Conservation (phyloP, 495 filamentous ascomycete genomes). For the Chaetomidium leptoderma region DNA sequence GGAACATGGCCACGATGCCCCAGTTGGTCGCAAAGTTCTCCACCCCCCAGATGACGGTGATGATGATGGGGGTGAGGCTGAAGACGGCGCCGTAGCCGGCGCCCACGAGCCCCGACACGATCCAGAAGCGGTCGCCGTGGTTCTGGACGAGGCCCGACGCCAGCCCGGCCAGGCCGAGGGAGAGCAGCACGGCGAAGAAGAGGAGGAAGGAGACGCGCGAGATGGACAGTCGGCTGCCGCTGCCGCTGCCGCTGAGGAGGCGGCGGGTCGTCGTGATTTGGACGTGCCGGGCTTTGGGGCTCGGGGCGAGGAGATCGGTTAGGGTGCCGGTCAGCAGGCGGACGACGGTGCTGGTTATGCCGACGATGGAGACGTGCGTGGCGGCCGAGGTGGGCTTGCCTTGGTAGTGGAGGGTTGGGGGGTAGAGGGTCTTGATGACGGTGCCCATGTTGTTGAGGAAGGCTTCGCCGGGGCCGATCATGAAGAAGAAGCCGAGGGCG, state of each 20-base stretch:
- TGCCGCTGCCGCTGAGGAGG: neutral
- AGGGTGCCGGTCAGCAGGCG: conserved; percentile 80
- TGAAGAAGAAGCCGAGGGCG: conserved; percentile 85
- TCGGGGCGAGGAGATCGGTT: conserved; percentile 81
- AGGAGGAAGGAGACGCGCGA: conserved; percentile 80
- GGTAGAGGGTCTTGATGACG: conserved; percentile 79
- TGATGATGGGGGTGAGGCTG: conserved; percentile 81
- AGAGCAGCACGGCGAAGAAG: conserved; percentile 66
- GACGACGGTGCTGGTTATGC: conserved; percentile 82
- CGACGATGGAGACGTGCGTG: conserved; percentile 88
- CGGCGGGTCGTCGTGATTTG: conserved; percentile 33
- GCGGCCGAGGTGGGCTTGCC: conserved; percentile 62
- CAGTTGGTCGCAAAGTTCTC: conserved; percentile 99
- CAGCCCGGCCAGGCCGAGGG: conserved; percentile 69
- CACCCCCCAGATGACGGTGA: conserved; percentile 93
- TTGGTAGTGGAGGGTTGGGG: conserved; percentile 47
- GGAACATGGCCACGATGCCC: conserved; percentile 89
- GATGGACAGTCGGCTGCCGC: conserved; percentile 47
- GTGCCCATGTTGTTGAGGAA: conserved; percentile 98
- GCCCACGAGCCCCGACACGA: conserved; percentile 75
- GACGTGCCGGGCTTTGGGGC: conserved; percentile 39
- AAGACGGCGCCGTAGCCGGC: conserved; percentile 92
- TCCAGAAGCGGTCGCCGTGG: conserved; percentile 66
- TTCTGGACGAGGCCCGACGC: conserved; percentile 65
- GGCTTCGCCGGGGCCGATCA: conserved; percentile 88